phyloP scores from a whole-genome alignment of 2,329 filamentous ascomycete species.

The Talaromyces sp. region DNA sequence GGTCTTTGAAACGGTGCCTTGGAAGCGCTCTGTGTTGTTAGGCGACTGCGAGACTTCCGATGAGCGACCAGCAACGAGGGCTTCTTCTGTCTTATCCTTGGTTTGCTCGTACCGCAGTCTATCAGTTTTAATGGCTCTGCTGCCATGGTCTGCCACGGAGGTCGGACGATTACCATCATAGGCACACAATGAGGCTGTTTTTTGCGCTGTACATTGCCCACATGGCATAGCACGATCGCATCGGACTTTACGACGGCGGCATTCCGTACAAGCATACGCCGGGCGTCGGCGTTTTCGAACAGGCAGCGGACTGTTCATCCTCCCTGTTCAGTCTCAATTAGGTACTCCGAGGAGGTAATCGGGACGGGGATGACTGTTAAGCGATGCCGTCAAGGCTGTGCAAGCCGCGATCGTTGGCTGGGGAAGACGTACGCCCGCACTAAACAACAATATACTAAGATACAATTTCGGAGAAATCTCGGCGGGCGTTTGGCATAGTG shows the following conservation, averaged over 20 bases:
- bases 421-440: no score
- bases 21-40: conserved; percentile 13
- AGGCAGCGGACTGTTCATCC: neutral
- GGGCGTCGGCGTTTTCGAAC: conserved; percentile 23
- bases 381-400: neutral
- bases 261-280: conserved; percentile 28
- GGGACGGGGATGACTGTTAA: neutral
- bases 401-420: neutral
- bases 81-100: neutral
- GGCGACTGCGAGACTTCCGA: neutral
- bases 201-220: conserved; percentile 22
- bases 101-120: neutral
- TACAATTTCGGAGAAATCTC: neutral
- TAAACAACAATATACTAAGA: no score
- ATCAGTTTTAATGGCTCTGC: neutral
- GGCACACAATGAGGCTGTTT: conserved; percentile 18
- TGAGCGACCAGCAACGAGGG: neutral
- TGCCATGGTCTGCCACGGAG: neutral
- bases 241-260: conserved; percentile 31
- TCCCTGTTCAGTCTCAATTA: neutral
- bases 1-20: conserved; percentile 25
- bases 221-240: conserved; percentile 30
- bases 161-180: conserved; percentile 16
- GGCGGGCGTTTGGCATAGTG: conserved; percentile 9
- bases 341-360: neutral